Evolutionary conservation across 192 early-diverging fungal species (phyloP).

Genomic region (Mortierella hygrophila): DNA sequence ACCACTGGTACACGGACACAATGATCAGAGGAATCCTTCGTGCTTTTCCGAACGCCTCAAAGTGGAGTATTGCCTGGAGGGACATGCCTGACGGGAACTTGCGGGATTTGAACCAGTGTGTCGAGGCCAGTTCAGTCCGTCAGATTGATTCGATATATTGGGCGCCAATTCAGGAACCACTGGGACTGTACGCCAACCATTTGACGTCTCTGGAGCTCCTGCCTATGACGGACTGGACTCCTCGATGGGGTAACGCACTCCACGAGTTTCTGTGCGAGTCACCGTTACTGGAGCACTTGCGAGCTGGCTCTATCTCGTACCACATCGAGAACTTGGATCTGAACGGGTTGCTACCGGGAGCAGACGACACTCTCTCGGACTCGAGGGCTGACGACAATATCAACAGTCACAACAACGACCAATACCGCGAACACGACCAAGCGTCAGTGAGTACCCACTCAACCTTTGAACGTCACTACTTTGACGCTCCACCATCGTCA

Average conservation of each 20-base stretch:
- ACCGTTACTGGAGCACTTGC: constrained; percentile 14
- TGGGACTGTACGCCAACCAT: constrained; percentile 12
- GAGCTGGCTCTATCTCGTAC: constrained; percentile 14
- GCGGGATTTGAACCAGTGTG: constrained; percentile 21
- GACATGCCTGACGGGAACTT: constrained; percentile 18
- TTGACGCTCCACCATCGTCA: background rate
- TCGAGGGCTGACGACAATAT: background rate
- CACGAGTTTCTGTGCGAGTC: constrained; percentile 19
- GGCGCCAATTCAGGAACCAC: background rate
- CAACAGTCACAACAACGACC: background rate
- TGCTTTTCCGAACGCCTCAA: constrained; percentile 12
- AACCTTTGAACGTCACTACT: background rate
- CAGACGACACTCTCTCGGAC: background rate
- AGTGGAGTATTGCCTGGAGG: constrained; percentile 15
- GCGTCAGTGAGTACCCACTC: background rate
- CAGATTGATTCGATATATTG: background rate
- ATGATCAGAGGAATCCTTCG: constrained; percentile 10
- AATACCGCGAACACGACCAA: background rate
- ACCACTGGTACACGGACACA: background rate
- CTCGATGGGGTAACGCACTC: constrained; percentile 24
- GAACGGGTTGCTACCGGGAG: background rate
- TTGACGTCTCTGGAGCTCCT: constrained; percentile 33
- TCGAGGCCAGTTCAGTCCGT: background rate
- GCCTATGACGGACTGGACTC: constrained; percentile 16
- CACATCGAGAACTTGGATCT: constrained; percentile 31